A percentile compares a stretch with the other conserved stretches of the same genome.
Conservation (phyloP, 2,329 filamentous ascomycete genomes). For the Verticillium nonalfalfae region DNA sequence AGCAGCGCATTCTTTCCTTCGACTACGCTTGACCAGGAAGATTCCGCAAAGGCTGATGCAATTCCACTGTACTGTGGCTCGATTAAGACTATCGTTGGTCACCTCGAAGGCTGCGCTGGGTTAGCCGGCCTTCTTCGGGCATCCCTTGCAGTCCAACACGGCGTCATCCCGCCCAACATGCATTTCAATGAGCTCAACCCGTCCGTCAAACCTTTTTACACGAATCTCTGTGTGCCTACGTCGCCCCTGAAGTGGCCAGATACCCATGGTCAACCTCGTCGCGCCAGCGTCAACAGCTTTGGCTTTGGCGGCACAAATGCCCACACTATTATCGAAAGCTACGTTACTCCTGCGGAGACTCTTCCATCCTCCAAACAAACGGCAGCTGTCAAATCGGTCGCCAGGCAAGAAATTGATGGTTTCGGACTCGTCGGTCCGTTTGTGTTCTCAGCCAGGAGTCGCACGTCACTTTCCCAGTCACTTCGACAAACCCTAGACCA, state of each 20-base stretch:
- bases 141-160: constrained; percentile 11
- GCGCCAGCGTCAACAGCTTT: constrained; percentile 4
- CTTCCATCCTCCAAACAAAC: not conserved
- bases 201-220: constrained; percentile 15
- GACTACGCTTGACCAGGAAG: not conserved
- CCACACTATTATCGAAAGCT: constrained; percentile 7
- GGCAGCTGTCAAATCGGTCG: not conserved
- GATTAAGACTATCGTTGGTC: constrained; percentile 6
- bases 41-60: constrained; percentile 8
- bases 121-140: constrained; percentile 3
- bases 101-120: not conserved
- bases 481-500: not conserved
- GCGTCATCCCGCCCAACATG: constrained; percentile 20
- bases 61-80: not conserved
- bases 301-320: constrained; percentile 9
- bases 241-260: constrained; percentile 11
- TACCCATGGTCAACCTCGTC: not conserved
- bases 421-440: constrained; percentile 2
- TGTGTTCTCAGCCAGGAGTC: not conserved
- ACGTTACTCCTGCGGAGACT: not conserved
- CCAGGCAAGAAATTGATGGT: not conserved
- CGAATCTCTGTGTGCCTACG: constrained; percentile 10
- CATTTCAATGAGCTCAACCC: constrained; percentile 21
- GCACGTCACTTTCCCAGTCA: not conserved
- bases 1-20: constrained; percentile 1